phyloP scores from a whole-genome alignment of 2,329 filamentous ascomycete genomes.

The Phialocephala sp. region DNA sequence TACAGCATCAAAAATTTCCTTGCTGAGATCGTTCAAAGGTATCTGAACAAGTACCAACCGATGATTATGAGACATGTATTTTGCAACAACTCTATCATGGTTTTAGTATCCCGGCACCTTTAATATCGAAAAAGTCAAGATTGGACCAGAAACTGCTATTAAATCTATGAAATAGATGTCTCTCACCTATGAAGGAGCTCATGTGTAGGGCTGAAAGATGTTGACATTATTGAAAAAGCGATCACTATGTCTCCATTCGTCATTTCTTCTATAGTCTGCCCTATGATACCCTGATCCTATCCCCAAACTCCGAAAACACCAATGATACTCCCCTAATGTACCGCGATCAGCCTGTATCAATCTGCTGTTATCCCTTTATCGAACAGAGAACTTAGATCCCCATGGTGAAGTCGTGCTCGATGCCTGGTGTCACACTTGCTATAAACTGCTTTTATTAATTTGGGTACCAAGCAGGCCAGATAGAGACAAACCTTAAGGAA shows the following conservation, averaged over 20 bases:
- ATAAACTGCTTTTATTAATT: slow-evolving; percentile 65
- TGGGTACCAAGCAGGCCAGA: neutral
- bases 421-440: slow-evolving; percentile 90
- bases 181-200: neutral
- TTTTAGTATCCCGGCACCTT: no score
- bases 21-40: no score
- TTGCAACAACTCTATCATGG: no score
- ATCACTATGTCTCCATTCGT: neutral
- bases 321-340: neutral
- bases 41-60: no score
- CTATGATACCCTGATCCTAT: neutral
- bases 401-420: slow-evolving; percentile 99
- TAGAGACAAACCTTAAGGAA: slow-evolving; percentile 71
- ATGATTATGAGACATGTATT: no score
- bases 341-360: neutral
- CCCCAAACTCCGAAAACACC: neutral
- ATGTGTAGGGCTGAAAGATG: neutral
- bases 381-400: slow-evolving; percentile 63
- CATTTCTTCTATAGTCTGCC: neutral
- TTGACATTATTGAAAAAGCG: neutral
- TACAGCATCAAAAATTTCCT: neutral
- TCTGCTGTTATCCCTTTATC: neutral
- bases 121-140: no score
- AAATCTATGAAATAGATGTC: neutral
- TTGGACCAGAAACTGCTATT: no score